Evolutionary conservation across 371 early-diverging fungal genomes (phyloP).

Genomic region (Mucor lusitanicus): DNA sequence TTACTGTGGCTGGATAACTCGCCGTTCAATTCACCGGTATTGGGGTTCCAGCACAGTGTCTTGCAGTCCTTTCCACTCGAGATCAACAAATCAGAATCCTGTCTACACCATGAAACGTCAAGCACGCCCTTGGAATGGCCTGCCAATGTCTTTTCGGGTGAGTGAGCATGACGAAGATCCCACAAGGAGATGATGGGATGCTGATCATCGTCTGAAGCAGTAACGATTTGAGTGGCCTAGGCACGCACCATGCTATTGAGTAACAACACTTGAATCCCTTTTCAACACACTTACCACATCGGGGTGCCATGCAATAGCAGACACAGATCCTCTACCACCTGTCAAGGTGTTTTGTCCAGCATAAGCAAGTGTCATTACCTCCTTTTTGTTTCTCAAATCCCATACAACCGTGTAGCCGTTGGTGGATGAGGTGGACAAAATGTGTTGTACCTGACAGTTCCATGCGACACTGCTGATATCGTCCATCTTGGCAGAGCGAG

Average conservation of each 20-base stretch:
- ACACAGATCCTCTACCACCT: constrained; percentile 68
- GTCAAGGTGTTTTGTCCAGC: constrained; percentile 39
- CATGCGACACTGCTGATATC: constrained; percentile 89
- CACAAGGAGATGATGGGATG: constrained; percentile 85
- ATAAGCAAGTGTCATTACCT: constrained; percentile 79
- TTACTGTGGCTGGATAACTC: constrained; percentile 80
- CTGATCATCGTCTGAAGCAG: constrained; percentile 86
- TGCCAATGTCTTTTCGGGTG: constrained; percentile 76
- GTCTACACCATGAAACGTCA: constrained; percentile 90
- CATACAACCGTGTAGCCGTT: constrained; percentile 94
- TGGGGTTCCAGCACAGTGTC: constrained; percentile 89
- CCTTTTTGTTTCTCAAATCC: constrained; percentile 89
- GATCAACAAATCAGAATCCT: constrained; percentile 86
- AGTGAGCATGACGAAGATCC: constrained; percentile 93
- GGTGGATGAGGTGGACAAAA: constrained; percentile 88
- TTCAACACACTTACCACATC: constrained; percentile 62
- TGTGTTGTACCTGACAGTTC: constrained; percentile 94
- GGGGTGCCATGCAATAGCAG: constrained; percentile 94
- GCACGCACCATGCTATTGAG: not conserved
- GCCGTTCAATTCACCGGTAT: constrained; percentile 69
- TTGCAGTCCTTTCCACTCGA: constrained; percentile 93
- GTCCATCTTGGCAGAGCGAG: constrained; percentile 80
- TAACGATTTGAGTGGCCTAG: constrained; percentile 27
- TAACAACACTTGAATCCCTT: too few relatives aligned
- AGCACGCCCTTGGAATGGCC: constrained; percentile 91